A percentile compares a stretch with the other conserved stretches of the same genome.
phyloP scores from a whole-genome alignment of 768 basidiomycete species.

The Albatrellus ellisii region DNA sequence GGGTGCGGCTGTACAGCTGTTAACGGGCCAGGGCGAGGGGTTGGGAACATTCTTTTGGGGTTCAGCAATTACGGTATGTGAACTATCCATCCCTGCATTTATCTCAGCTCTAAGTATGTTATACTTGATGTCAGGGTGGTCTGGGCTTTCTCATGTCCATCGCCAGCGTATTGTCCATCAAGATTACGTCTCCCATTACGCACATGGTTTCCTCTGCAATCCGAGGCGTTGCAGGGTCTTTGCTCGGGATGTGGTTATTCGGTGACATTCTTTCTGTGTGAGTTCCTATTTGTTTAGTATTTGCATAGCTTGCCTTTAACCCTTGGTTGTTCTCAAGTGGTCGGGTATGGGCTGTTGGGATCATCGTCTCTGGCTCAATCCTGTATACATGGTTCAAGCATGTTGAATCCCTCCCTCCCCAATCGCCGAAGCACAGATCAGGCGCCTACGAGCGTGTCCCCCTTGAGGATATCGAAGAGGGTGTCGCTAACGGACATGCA shows the following conservation, averaged over 20 bases:
- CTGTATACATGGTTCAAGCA: conserved; percentile 88
- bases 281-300: conserved; percentile 18
- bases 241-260: conserved; percentile 75
- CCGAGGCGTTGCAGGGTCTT: conserved; percentile 83
- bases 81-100: too few species aligned
- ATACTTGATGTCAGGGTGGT: conserved; percentile 37
- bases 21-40: conserved; percentile 33
- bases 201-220: conserved; percentile 97
- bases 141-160: conserved; percentile 93
- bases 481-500: too few species aligned
- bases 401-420: conserved; percentile 35
- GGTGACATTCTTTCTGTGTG: conserved; percentile 68
- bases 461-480: conserved; percentile 51
- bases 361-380: conserved; percentile 71
- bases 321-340: conserved; percentile 36
- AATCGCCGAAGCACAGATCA: conserved; percentile 18
- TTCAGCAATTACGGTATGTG: conserved; percentile 59
- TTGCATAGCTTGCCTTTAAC: not conserved
- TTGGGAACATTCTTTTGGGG: conserved; percentile 65
- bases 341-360: conserved; percentile 66
- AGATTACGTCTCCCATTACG: conserved; percentile 94
- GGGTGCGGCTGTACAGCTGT: conserved; percentile 43
- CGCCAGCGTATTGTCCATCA: conserved; percentile 86
- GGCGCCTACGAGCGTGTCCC: conserved; percentile 47
- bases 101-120: not conserved